These are phyloP conservation scores for Asparagopsis taxiformis DNA, from an alignment of 31 red algal species.

Conservation along the genomic window DNA sequence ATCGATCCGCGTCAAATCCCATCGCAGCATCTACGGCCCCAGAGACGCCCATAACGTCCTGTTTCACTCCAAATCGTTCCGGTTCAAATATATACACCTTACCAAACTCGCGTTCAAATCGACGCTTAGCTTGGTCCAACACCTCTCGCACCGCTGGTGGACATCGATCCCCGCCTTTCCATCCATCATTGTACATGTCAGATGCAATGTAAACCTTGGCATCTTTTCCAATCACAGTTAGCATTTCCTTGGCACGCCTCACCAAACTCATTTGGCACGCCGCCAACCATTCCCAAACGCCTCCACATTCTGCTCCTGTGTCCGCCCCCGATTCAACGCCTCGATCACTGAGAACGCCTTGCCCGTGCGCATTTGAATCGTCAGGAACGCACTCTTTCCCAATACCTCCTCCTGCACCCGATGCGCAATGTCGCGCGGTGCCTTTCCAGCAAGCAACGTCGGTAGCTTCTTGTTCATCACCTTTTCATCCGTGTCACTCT, in stretches of 20 bases:
- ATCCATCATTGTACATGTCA: conserved; percentile 59
- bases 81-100: conserved; percentile 6
- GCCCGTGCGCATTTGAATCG: conserved; percentile 37
- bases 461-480: no score
- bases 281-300: conserved; percentile 4
- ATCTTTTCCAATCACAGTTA: background rate
- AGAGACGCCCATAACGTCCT: conserved; percentile 40
- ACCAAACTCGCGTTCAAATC: background rate
- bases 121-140: conserved; percentile 11
- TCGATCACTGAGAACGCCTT: conserved; percentile 36
- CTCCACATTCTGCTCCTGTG: conserved; percentile 6
- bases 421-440: background rate
- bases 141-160: background rate
- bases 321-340: background rate
- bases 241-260: background rate
- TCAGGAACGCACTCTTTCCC: conserved; percentile 3
- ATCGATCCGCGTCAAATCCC: conserved; percentile 24
- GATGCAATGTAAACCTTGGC: conserved; percentile 35
- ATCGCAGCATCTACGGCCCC: conserved; percentile 38
- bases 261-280: background rate
- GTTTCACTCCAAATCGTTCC: conserved; percentile 3
- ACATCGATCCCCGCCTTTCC: conserved; percentile 36
- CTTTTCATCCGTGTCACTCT: no score
- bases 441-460: background rate
- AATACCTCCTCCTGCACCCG: conserved; percentile 1